phyloP scores from a whole-genome alignment of 2,329 filamentous ascomycete species.

The Orbilia brochopaga region DNA sequence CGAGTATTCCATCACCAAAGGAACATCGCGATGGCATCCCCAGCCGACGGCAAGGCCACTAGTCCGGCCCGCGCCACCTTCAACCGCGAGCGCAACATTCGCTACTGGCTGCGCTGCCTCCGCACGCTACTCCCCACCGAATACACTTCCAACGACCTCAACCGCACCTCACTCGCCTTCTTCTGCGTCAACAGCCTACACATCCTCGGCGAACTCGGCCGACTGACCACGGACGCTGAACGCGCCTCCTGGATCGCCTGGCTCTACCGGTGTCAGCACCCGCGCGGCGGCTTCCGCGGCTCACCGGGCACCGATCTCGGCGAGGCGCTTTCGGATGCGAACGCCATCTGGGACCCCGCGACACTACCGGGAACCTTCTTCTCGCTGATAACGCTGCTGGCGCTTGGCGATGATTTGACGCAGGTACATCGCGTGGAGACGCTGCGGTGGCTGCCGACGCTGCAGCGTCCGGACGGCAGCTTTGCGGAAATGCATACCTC shows the following conservation, averaged over 20 bases:
- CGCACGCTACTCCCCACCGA: slow-evolving; percentile 77
- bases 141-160: slow-evolving; percentile 89
- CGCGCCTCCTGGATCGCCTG: slow-evolving; percentile 69
- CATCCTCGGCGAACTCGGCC: slow-evolving; percentile 71
- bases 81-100: slow-evolving; percentile 73
- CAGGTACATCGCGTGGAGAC: slow-evolving; percentile 72
- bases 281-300: slow-evolving; percentile 84
- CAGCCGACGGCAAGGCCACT: slow-evolving; percentile 5
- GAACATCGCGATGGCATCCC: neutral
- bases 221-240: slow-evolving; percentile 62
- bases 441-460: slow-evolving; percentile 72
- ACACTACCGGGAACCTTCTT: slow-evolving; percentile 90
- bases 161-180: slow-evolving; percentile 84
- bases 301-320: slow-evolving; percentile 72
- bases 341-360: slow-evolving; percentile 66
- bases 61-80: slow-evolving; percentile 56
- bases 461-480: slow-evolving; percentile 85
- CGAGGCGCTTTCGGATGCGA: slow-evolving; percentile 59
- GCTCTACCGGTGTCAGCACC: slow-evolving; percentile 86
- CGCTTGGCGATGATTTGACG: slow-evolving; percentile 65
- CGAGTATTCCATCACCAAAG: neutral
- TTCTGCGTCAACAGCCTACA: slow-evolving; percentile 88
- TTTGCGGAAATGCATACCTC: slow-evolving; percentile 74
- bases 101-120: slow-evolving; percentile 91
- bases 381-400: slow-evolving; percentile 75